Base-by-base conservation (phyloP, 768 basidiomycete species). In the Scleroderma bovista region DNA sequence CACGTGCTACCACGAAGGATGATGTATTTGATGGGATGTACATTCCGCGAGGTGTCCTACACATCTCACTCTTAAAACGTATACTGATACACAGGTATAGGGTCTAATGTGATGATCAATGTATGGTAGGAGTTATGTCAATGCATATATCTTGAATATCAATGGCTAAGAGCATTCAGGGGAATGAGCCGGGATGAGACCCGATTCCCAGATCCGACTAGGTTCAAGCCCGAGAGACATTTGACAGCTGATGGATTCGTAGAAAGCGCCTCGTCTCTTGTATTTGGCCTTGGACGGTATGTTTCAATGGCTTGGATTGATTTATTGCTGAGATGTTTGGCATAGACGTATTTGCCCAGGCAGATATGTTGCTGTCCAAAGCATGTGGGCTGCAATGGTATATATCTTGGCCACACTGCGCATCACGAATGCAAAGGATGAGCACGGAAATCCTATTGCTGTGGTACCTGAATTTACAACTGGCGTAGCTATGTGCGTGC, bases 221-320 rank as follows among this genome's bases (percentile, higher is more conserved):
- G 57, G 10, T 83, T 83, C 65, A 69, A 72, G 24, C 82, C 84
- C 8, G 79, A 82, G 53, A 71, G 83, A 34, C 80, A 78, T 66
- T 57, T 84, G 12, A 54, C 54, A 12, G 2, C 54, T 1, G 13
- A 48, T 1, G 64, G 64, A 12, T 44, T 63, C 12, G 33, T 24
- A 2, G 51, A 57, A 15, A 22, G 37, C 6, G 15, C 22, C 1
- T 38, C 39, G 6, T 34, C 47, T 4, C 10, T 20, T 4, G n/a
- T 29, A 29, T 67, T 65, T 26, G 54, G 59, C 22, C 63, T 63
- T 47, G 63, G 61, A 39, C 63, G 59, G 63, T 64, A 44, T 6
- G 64, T 9, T 4, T 6, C 38, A 40, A 13, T 23, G 12, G n/a
- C 24, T 33, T 6, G 1, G 22, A 7, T 1, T 37, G 46, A 12